Percentiles rank a stretch among this genome's conserved stretches.
Conservation (phyloP, 495 filamentous ascomycete genomes). For the Cetradonia linearis region DNA sequence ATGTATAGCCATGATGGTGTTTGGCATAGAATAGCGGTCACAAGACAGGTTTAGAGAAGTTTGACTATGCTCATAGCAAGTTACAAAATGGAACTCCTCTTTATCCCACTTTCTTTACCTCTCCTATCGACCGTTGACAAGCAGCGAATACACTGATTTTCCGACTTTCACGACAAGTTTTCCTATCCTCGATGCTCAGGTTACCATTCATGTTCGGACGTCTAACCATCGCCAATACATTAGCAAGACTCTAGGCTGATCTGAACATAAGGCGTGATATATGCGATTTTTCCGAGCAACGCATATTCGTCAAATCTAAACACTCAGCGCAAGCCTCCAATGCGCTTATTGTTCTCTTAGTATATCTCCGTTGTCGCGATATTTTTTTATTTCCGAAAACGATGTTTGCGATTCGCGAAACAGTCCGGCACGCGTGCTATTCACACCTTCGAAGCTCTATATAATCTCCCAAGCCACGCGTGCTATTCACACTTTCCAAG, state of each 20-base stretch:
- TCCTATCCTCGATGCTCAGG: not conserved
- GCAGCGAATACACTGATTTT: too few relatives aligned
- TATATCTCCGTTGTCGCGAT: not conserved
- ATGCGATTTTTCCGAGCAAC: not conserved
- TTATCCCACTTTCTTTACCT: not conserved
- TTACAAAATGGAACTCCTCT: not conserved
- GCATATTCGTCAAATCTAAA: not conserved
- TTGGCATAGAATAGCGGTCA: not conserved
- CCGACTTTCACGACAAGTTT: too few relatives aligned
- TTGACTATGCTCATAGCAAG: not conserved
- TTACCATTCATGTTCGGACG: not conserved
- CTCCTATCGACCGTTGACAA: not conserved
- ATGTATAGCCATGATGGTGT: slow-evolving; percentile 1
- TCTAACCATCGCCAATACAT: not conserved
- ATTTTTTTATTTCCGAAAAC: not conserved
- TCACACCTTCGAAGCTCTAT: not conserved
- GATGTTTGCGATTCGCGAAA: not conserved
- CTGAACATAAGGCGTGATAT: not conserved
- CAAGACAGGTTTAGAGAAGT: not conserved
- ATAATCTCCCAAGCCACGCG: not conserved
- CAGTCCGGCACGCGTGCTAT: not conserved
- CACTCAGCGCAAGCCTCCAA: not conserved
- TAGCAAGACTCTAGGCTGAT: not conserved
- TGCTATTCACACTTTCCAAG: not conserved
- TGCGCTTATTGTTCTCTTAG: not conserved